Conservation (phyloP, 164 flowering plant species). For the Akebia trifoliata region DNA sequence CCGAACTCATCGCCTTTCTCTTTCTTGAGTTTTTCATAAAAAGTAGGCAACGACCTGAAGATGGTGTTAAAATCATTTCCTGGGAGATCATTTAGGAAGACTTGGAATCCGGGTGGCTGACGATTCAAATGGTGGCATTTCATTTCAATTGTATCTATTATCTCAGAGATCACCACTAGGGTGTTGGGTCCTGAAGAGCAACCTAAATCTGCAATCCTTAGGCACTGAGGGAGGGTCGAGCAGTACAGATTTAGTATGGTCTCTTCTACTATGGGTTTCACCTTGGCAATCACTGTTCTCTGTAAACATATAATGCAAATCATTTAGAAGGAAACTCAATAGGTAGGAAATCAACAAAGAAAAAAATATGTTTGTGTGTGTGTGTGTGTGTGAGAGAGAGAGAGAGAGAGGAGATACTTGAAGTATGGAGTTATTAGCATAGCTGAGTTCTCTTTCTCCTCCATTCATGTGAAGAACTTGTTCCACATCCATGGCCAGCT, state of each 20-base stretch:
- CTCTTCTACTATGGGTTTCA: constrained; percentile 35
- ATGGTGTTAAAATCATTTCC: constrained; percentile 64
- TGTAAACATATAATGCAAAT: constrained; percentile 20
- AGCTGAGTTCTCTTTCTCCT: constrained; percentile 30
- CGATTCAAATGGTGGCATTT: constrained; percentile 9
- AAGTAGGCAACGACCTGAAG: constrained; percentile 31
- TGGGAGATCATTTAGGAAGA: constrained; percentile 62
- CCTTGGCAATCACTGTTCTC: constrained; percentile 36
- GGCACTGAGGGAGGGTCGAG: constrained; percentile 12
- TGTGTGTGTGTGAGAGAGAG: neutral
- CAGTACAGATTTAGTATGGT: constrained; percentile 28
- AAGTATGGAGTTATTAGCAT: constrained; percentile 37
- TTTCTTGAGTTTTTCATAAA: constrained; percentile 21
- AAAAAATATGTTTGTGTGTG: too few relatives aligned
- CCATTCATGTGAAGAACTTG: constrained; percentile 26
- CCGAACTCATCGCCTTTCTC: constrained; percentile 23
- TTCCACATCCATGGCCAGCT: constrained; percentile 10
- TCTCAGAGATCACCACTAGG: constrained; percentile 27
- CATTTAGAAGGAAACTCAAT: neutral
- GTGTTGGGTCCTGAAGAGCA: constrained; percentile 80
- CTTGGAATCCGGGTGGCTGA: constrained; percentile 30
- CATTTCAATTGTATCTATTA: constrained; percentile 26
- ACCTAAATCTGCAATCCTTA: constrained; percentile 58
- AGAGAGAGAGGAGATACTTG: constrained; percentile 31
- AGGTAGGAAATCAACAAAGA: neutral